phyloP scores from a whole-genome alignment of 805 yeast species.

The Pichia insulana region DNA sequence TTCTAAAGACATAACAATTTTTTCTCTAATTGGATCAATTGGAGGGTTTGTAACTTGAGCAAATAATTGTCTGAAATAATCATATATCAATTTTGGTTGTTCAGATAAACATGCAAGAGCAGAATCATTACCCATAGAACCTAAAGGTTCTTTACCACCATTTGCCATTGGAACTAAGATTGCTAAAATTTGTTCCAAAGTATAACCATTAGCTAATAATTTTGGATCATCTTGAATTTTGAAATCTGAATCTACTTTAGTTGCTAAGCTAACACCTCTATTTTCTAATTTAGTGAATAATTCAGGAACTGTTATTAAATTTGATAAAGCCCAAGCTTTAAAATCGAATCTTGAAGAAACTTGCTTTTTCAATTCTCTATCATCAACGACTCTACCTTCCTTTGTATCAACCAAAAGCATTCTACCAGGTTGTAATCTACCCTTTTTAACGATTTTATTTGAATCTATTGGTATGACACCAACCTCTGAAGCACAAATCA shows the following conservation, averaged over 20 bases:
- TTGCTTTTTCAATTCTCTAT: slow-evolving; percentile 70
- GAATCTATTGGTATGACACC: slow-evolving; percentile 92
- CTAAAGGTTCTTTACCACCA: slow-evolving; percentile 88
- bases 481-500: slow-evolving; percentile 97
- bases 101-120: slow-evolving; percentile 92
- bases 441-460: slow-evolving; percentile 75
- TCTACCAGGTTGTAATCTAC: slow-evolving; percentile 92
- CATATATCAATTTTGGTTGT: slow-evolving; percentile 84
- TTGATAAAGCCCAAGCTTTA: slow-evolving; percentile 86
- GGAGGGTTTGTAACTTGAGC: slow-evolving; percentile 99
- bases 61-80: slow-evolving; percentile 90
- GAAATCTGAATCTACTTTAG: slow-evolving; percentile 24
- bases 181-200: slow-evolving; percentile 83
- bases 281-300: slow-evolving; percentile 49
- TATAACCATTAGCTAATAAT: slow-evolving; percentile 80
- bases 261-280: slow-evolving; percentile 26
- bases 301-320: slow-evolving; percentile 77
- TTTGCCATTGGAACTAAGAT: slow-evolving; percentile 89
- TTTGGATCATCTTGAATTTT: slow-evolving; percentile 76
- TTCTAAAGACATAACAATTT: slow-evolving; percentile 93
- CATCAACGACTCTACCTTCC: slow-evolving; percentile 89
- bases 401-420: slow-evolving; percentile 92
- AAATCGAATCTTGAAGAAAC: slow-evolving; percentile 83
- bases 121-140: slow-evolving; percentile 98
- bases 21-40: slow-evolving; percentile 95